Base-by-base conservation (phyloP, 306 rosid species). In the Carpinus fangiana region DNA sequence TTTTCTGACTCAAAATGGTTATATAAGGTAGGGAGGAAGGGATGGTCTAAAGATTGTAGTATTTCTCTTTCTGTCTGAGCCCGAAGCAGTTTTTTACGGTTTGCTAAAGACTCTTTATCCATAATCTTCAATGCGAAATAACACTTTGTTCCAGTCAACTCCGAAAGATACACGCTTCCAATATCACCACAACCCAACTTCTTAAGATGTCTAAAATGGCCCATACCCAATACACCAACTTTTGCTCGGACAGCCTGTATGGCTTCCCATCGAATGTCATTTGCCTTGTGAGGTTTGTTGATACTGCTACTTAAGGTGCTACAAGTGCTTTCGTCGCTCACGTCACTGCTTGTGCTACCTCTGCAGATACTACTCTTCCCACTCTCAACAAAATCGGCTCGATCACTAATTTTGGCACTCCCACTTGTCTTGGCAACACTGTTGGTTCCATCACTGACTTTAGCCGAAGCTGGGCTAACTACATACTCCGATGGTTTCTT, bases 51-150 rank as follows among this genome's bases (percentile, higher is more conserved):
- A 7, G 85, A 87, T 62, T 87, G 90, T 2, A 87, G 83, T 54
- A 87, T 87, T 51, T 87, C 90, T 75, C 90, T 79, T 70, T 87
- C 90, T 16, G 90, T 87, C 81, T 87, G 90, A 51, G 90, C 90
- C 34, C 90, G 85, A 54, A 84, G 90, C 76, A 87, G 77, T 57
- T 87, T 87, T 76, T 87, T 87, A 1, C 90, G 88, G 73, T 84
- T 80, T 8, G 85, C 90, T 70, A 87, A 67, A 70, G 88, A 84
- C 28, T 84, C 74, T 73, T 87, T 87, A 54, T 87, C 90, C 90
- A 87, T 87, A 71, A 87, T 86, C 59, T 87, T 87, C 88, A 87
- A 82, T 12, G 90, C 90, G 55, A 87, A 87, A 71, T 84, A 82
- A 75, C 90, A 84, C 61, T 87, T 87, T 20, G 90, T 87, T 68